A percentile compares a stretch with the other conserved stretches of the same genome.
Evolutionary conservation across 73 alveolate species (phyloP).

Genomic region (Tetrahymena malaccensis): DNA sequence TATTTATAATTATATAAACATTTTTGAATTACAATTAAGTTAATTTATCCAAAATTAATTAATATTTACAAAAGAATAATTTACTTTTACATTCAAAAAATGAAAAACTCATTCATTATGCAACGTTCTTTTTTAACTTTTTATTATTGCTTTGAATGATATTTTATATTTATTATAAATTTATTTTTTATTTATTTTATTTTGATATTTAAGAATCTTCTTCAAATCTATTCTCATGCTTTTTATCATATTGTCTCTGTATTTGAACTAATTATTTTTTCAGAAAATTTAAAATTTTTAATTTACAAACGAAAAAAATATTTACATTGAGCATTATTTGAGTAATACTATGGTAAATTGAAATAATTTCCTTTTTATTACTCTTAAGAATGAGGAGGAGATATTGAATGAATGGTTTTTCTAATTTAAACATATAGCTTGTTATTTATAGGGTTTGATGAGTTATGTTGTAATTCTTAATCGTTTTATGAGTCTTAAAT

Average conservation of each 20-base stretch:
- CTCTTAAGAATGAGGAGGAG: background rate
- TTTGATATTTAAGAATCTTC: background rate
- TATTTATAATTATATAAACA: no score
- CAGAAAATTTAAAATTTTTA: background rate
- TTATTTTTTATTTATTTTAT: background rate
- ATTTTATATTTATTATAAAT: background rate
- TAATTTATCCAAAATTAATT: no score
- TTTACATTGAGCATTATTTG: background rate
- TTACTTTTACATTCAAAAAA: no score
- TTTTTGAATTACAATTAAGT: no score
- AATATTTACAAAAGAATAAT: no score
- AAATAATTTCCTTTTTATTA: background rate
- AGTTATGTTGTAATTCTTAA: background rate
- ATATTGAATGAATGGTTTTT: background rate
- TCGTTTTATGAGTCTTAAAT: background rate
- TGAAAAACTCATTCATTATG: background rate
- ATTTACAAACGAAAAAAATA: background rate
- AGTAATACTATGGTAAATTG: background rate
- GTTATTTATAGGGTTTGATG: background rate
- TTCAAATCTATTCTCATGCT: background rate
- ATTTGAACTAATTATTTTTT: background rate
- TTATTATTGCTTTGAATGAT: background rate
- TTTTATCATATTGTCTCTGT: background rate
- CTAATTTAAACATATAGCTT: background rate
- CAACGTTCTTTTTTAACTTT: background rate